These are phyloP conservation scores for Botrytis aclada DNA, from an alignment of 2,329 filamentous ascomycete species.

Conservation along the genomic window DNA sequence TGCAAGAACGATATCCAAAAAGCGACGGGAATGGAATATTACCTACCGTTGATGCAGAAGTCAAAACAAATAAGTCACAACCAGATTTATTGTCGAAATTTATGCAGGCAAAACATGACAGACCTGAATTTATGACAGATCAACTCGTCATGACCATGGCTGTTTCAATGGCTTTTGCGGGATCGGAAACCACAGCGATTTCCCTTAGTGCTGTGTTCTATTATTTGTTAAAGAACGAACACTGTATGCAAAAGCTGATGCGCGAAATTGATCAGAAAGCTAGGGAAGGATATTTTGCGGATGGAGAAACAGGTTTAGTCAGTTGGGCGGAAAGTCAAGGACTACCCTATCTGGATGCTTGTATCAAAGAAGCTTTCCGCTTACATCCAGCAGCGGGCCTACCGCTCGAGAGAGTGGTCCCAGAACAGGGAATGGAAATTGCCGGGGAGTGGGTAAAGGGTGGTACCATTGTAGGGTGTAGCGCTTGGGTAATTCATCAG, in stretches of 20 bases:
- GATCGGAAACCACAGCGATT: constrained; percentile 78
- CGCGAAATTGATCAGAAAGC: constrained; percentile 61
- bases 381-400: constrained; percentile 72
- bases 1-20: constrained; percentile 56
- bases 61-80: constrained; percentile 37
- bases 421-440: constrained; percentile 60
- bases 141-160: constrained; percentile 67
- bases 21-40: constrained; percentile 20
- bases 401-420: constrained; percentile 70
- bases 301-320: constrained; percentile 57
- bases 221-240: constrained; percentile 63
- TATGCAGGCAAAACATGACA: constrained; percentile 62
- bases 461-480: constrained; percentile 72
- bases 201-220: constrained; percentile 70
- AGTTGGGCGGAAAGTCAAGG: constrained; percentile 68
- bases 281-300: constrained; percentile 48
- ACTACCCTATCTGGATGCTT: constrained; percentile 73
- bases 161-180: constrained; percentile 70
- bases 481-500: constrained; percentile 71
- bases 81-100: constrained; percentile 70
- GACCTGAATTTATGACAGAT: constrained; percentile 70
- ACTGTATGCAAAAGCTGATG: constrained; percentile 53
- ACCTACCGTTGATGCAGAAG: constrained; percentile 24
- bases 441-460: constrained; percentile 60
- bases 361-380: constrained; percentile 74